Percentiles rank a stretch among this genome's conserved stretches.
Conservation (phyloP, 2,329 filamentous ascomycete species). For the Amylocarpus encephaloides region DNA sequence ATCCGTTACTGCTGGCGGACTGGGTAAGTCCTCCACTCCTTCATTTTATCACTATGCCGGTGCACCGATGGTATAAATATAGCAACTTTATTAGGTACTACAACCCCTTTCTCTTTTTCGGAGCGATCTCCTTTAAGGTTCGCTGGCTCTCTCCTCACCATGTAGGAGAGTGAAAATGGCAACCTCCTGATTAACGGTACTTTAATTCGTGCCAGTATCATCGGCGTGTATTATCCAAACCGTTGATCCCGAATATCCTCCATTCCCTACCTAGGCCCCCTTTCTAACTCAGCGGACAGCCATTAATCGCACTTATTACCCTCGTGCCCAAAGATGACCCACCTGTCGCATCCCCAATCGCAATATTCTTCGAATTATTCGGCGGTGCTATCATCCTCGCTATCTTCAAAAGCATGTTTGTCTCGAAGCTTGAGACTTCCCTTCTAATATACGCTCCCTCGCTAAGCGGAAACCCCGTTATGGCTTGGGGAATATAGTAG, state of each 20-base stretch:
- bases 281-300: constrained; percentile 26
- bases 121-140: constrained; percentile 9
- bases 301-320: constrained; percentile 42
- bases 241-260: constrained; percentile 7
- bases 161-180: constrained; percentile 11
- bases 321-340: constrained; percentile 45
- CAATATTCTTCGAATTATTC: constrained; percentile 50
- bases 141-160: constrained; percentile 13
- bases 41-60: neutral
- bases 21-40: constrained; percentile 11
- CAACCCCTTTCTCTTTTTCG: constrained; percentile 18
- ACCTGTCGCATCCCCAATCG: constrained; percentile 45
- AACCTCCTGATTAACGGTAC: constrained; percentile 17
- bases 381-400: constrained; percentile 51
- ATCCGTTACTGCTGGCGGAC: constrained; percentile 25
- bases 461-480: constrained; percentile 29
- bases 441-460: constrained; percentile 29
- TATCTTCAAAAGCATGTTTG: constrained; percentile 45
- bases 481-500: constrained; percentile 31
- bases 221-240: constrained; percentile 21
- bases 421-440: constrained; percentile 8
- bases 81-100: constrained; percentile 28
- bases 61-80: constrained; percentile 10
- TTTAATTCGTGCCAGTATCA: constrained; percentile 47
- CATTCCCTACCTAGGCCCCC: neutral